phyloP scores from a whole-genome alignment of 768 basidiomycete species.

The Lactifluus pinguis region DNA sequence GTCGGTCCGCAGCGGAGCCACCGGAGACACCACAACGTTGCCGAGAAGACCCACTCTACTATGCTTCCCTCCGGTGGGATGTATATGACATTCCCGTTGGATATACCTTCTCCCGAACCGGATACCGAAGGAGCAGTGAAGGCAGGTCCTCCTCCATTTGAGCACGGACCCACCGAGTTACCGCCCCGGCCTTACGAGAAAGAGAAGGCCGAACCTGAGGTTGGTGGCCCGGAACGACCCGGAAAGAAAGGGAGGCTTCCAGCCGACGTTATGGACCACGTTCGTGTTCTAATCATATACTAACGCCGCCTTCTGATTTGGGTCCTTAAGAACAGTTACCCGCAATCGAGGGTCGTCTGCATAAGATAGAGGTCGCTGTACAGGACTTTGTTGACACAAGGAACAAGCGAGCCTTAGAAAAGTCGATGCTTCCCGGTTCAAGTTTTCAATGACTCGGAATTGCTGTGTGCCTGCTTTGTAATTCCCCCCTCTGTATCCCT shows the following conservation, averaged over 20 bases:
- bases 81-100: slow-evolving; percentile 18
- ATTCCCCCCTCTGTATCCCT: slow-evolving; percentile 5
- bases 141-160: slow-evolving; percentile 12
- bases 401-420: slow-evolving; percentile 17
- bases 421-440: slow-evolving; percentile 10
- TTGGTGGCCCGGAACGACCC: slow-evolving; percentile 4
- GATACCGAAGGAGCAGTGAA: neutral
- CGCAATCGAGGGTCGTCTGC: slow-evolving; percentile 13
- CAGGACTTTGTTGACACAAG: slow-evolving; percentile 12
- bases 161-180: slow-evolving; percentile 16
- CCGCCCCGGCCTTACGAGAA: slow-evolving; percentile 14
- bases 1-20: slow-evolving; percentile 11
- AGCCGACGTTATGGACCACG: slow-evolving; percentile 15
- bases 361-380: slow-evolving; percentile 14
- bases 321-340: slow-evolving; percentile 6
- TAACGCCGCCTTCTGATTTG: neutral
- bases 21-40: slow-evolving; percentile 15
- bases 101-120: slow-evolving; percentile 16
- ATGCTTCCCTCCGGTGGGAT: slow-evolving; percentile 18
- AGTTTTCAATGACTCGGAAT: neutral
- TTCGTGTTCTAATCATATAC: neutral
- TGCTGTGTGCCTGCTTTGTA: neutral
- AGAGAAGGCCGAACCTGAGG: neutral
- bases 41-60: slow-evolving; percentile 19
- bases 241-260: slow-evolving; percentile 10